Base-by-base conservation (phyloP, 495 filamentous ascomycete species). In the Xanthoparmelia taractica region DNA sequence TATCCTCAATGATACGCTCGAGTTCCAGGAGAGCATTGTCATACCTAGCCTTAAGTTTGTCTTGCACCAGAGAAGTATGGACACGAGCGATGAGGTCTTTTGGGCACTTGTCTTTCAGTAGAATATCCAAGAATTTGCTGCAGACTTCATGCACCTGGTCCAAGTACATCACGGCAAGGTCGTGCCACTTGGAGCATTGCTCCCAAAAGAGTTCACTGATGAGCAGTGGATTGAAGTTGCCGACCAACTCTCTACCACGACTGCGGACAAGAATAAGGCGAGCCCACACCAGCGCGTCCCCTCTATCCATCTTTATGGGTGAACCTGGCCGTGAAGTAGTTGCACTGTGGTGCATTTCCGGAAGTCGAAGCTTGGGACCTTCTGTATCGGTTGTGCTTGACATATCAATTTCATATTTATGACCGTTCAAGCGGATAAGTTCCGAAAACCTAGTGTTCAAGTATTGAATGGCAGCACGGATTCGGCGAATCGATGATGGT, bases 181-280 rank as follows among this genome's bases (percentile, higher is more conserved):
- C 36, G 23, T 71, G 67, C 78, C 78, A 80, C 4, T 75, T 74
- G 7, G 67, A 23, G 0, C 69, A 74, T 65, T 81, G 78, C 33
- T 79, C 74, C 23, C 73, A 72, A 25, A 81, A 80, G 0, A 82
- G 65, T 17, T 68, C 71, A 0, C 73, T 75, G 0, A 82, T 67
- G 0, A 81, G 64, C 2, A 78, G 67, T 23, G 75, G 75, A 40
- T 80, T 82, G 54, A 73, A 68, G 45, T 63, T 81, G 8, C 82
- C 82, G 3, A 77, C 67, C 0, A 82, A 65, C 43, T 81, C 77
- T 50, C 72, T 68, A 4, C 78, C 80, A 8, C 77, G 71, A 15
- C 61, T 71, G 25, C 69, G 64, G 63, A 43, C 25, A 2, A 72
- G 47, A 20, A 64, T 67, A 8, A 63, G 29, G 5, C 63, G 29